Conservation (phyloP, 805 yeast genomes). For the Lipomyces spencermartinsiae region DNA sequence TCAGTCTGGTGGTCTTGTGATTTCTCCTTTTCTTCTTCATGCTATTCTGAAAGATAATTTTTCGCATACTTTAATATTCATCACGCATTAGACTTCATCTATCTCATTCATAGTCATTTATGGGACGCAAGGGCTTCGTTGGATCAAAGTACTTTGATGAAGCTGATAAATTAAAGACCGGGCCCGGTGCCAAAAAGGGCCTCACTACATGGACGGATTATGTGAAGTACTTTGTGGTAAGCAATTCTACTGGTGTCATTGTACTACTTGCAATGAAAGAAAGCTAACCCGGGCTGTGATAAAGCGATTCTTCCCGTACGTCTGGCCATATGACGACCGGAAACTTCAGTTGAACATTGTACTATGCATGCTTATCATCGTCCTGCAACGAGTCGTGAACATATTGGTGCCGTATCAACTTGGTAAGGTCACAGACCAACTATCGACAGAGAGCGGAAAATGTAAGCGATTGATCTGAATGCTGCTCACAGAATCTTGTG, state of each 20-base stretch:
- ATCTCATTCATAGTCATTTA: neutral
- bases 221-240: conserved; percentile 18
- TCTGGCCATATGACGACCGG: conserved; percentile 33
- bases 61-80: neutral
- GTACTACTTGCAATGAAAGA: neutral
- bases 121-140: conserved; percentile 17
- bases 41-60: neutral
- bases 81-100: neutral
- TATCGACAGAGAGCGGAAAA: conserved; percentile 15
- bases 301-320: conserved; percentile 31
- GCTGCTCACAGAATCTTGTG: neutral
- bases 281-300: conserved; percentile 1
- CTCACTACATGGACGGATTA: conserved; percentile 13
- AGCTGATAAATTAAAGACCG: neutral
- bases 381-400: conserved; percentile 30
- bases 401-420: conserved; percentile 36
- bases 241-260: neutral
- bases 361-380: conserved; percentile 28
- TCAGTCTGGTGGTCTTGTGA: neutral
- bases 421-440: conserved; percentile 31
- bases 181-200: neutral
- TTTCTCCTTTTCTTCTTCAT: neutral
- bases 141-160: conserved; percentile 7
- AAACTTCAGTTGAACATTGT: conserved; percentile 26
- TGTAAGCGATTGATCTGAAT: neutral